phyloP scores from a whole-genome alignment of 345 rosid species.

The Citrus sinensis region DNA sequence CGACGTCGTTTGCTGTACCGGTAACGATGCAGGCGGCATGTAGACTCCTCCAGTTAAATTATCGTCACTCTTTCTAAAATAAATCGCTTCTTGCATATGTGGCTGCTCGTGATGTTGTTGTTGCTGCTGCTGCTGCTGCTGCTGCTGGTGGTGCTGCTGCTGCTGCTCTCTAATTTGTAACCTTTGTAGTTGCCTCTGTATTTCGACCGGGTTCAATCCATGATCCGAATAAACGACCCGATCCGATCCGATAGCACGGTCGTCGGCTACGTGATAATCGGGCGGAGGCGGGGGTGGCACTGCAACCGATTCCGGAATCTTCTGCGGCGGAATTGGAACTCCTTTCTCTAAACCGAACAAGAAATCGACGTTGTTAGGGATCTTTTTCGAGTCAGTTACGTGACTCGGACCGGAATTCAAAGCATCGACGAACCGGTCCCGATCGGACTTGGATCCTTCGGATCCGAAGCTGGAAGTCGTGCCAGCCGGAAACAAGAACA shows the following conservation, averaged over 20 bases:
- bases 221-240: conserved; percentile 47
- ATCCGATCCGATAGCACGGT: conserved; percentile 32
- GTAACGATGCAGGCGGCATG: conserved; percentile 29
- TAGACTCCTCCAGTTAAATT: conserved; percentile 32
- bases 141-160: conserved; percentile 8
- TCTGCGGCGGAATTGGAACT: conserved; percentile 21
- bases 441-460: conserved; percentile 60
- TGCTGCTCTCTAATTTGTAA: conserved; percentile 60
- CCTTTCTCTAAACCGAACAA: conserved; percentile 74
- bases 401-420: conserved; percentile 48
- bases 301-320: conserved; percentile 26
- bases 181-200: conserved; percentile 74
- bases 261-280: conserved; percentile 17
- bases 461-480: conserved; percentile 41
- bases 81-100: conserved; percentile 42
- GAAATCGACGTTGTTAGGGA: conserved; percentile 56
- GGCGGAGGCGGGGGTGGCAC: conserved; percentile 26
- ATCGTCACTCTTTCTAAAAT: conserved; percentile 46
- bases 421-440: conserved; percentile 75
- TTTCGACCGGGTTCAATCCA: conserved; percentile 38
- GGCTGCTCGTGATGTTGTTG: not conserved
- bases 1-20: conserved; percentile 36
- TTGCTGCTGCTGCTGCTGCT: too few species aligned
- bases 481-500: conserved; percentile 64
- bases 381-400: conserved; percentile 28